Conservation (phyloP, 345 rosid genomes). For the Rhodamnia argentea region DNA sequence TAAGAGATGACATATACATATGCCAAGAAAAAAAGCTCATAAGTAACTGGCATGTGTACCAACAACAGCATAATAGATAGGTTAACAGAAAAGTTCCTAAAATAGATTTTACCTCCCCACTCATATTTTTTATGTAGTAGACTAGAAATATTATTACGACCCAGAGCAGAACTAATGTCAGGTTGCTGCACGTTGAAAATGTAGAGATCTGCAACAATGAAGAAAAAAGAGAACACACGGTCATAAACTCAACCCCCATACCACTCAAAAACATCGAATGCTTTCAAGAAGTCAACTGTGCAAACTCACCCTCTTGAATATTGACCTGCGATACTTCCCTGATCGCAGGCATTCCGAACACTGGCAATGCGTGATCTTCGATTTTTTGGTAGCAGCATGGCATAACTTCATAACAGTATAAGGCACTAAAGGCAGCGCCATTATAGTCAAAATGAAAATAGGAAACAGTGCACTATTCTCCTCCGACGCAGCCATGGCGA, state of each 20-base stretch:
- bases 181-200: conserved; percentile 86
- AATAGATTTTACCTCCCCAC: conserved; percentile 50
- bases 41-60: neutral
- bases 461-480: conserved; percentile 89
- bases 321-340: conserved; percentile 78
- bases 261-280: neutral
- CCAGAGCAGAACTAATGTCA: conserved; percentile 84
- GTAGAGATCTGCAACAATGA: conserved; percentile 66
- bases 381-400: conserved; percentile 59
- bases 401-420: conserved; percentile 67
- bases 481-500: conserved; percentile 79
- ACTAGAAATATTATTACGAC: conserved; percentile 75
- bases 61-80: neutral
- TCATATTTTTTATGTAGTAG: conserved; percentile 78
- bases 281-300: neutral
- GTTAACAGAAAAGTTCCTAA: neutral
- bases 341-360: conserved; percentile 79
- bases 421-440: conserved; percentile 92
- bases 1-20: neutral
- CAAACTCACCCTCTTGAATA: conserved; percentile 58
- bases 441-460: conserved; percentile 86
- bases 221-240: neutral
- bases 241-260: neutral
- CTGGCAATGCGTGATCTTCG: conserved; percentile 68
- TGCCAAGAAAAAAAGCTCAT: neutral